Percentiles rank a stretch among this genome's conserved stretches.
phyloP scores from a whole-genome alignment of 495 filamentous ascomycete genomes.

The Lasiosphaeris hirsuta region DNA sequence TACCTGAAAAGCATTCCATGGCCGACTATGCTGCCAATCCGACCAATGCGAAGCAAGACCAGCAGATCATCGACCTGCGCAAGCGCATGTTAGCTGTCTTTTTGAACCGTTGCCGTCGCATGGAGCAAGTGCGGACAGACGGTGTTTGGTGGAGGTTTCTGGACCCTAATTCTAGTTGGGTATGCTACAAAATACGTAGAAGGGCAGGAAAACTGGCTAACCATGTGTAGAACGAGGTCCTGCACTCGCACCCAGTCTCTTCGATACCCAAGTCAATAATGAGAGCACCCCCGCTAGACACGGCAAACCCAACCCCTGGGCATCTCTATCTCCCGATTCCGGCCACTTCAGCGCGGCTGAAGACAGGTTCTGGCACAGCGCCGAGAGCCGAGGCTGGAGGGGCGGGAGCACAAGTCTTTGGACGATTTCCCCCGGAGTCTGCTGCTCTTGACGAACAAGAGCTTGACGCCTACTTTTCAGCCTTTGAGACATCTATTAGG shows the following conservation, averaged over 20 bases:
- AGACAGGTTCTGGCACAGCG: slow-evolving; percentile 48
- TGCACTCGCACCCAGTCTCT: slow-evolving; percentile 82
- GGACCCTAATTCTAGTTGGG: slow-evolving; percentile 98
- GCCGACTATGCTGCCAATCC: slow-evolving; percentile 97
- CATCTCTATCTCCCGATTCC: slow-evolving; percentile 88
- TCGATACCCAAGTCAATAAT: slow-evolving; percentile 91
- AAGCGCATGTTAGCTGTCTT: slow-evolving; percentile 97
- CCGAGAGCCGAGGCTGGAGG: slow-evolving; percentile 38
- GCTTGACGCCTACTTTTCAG: slow-evolving; percentile 90
- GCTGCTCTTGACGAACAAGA: slow-evolving; percentile 79
- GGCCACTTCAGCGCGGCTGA: slow-evolving; percentile 79
- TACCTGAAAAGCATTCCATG: slow-evolving; percentile 98
- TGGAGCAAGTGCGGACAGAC: slow-evolving; percentile 91
- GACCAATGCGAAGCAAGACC: slow-evolving; percentile 95
- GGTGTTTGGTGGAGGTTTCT: slow-evolving; percentile 97
- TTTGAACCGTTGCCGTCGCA: slow-evolving; percentile 83
- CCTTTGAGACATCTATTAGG: slow-evolving; percentile 81
- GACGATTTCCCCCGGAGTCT: slow-evolving; percentile 78
- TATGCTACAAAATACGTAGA: slow-evolving; percentile 39
- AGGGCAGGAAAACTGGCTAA: slow-evolving; percentile 27
- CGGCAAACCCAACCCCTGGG: slow-evolving; percentile 84
- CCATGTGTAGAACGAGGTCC: slow-evolving; percentile 73
- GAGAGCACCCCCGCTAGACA: slow-evolving; percentile 88
- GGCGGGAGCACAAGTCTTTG: slow-evolving; percentile 64
- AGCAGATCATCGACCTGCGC: slow-evolving; percentile 88